Evolutionary conservation across 1,139 yeast species (phyloP).

Genomic region (Wickerhamiella infanticola): DNA sequence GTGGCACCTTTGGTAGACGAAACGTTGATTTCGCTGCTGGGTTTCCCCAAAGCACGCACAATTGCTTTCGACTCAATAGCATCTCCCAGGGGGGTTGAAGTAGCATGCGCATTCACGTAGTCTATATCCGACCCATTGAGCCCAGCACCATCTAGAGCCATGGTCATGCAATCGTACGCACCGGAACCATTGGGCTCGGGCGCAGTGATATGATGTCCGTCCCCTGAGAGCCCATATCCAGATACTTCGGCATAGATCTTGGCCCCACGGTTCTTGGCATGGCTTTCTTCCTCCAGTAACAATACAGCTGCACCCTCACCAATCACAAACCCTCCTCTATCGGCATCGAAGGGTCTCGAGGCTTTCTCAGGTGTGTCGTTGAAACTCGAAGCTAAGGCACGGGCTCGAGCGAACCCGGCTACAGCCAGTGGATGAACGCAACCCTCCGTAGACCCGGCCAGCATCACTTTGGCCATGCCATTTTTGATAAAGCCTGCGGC

Average conservation of each 20-base stretch:
- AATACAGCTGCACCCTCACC: slow-evolving; percentile 87
- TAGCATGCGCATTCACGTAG: slow-evolving; percentile 93
- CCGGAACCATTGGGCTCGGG: slow-evolving; percentile 77
- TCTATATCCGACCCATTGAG: slow-evolving; percentile 36
- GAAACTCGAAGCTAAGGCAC: slow-evolving; percentile 52
- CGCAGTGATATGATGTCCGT: slow-evolving; percentile 86
- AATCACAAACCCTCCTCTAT: slow-evolving; percentile 74
- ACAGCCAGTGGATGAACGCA: slow-evolving; percentile 74
- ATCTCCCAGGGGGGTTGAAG: slow-evolving; percentile 84
- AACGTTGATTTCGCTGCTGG: slow-evolving; percentile 26
- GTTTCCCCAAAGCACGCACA: slow-evolving; percentile 25
- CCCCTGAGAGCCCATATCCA: slow-evolving; percentile 88
- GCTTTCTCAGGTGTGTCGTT: slow-evolving; percentile 50
- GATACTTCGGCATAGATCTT: slow-evolving; percentile 59
- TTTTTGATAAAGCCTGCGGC: slow-evolving; percentile 65
- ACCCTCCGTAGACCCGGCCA: slow-evolving; percentile 90
- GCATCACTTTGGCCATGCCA: slow-evolving; percentile 72
- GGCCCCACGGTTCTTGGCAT: slow-evolving; percentile 50
- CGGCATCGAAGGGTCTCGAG: slow-evolving; percentile 74
- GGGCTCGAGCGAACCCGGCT: slow-evolving; percentile 85
- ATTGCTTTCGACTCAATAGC: slow-evolving; percentile 75
- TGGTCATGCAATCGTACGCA: slow-evolving; percentile 66
- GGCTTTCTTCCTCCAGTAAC: slow-evolving; percentile 60
- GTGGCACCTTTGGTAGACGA: slow-evolving; percentile 84
- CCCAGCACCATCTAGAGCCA: slow-evolving; percentile 43